A percentile compares a stretch with the other conserved stretches of the same genome.
These are phyloP conservation scores for Pseudoturritis turrita DNA, from an alignment of 345 rosid species.

Conservation along the genomic window DNA sequence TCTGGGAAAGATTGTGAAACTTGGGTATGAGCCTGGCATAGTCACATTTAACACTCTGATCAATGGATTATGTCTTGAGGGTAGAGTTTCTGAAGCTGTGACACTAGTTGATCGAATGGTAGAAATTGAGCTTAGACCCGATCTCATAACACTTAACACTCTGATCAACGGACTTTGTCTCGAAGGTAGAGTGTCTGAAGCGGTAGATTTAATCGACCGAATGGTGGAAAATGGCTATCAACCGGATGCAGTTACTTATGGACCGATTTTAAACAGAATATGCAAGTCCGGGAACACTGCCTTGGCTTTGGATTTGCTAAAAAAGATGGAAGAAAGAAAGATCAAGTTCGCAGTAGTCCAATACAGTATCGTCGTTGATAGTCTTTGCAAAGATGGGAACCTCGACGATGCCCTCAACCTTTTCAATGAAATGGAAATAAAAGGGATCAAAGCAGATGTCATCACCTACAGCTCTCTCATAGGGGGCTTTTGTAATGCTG, in stretches of 20 bases:
- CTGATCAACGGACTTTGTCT: background rate
- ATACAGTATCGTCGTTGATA: slow-evolving; percentile 21
- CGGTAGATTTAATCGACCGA: background rate
- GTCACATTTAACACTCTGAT: background rate
- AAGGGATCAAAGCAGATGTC: background rate
- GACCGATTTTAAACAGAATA: background rate
- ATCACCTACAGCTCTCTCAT: background rate
- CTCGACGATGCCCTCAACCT: background rate
- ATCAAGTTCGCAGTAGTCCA: background rate
- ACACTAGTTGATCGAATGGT: background rate
- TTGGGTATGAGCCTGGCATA: background rate
- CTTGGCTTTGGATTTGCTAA: background rate
- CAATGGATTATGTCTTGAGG: background rate
- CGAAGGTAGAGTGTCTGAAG: background rate
- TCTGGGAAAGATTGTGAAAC: background rate
- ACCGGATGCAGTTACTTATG: background rate
- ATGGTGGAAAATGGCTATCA: background rate
- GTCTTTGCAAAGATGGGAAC: slow-evolving; percentile 2
- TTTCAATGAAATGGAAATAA: background rate
- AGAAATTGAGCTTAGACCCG: background rate
- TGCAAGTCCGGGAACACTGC: background rate
- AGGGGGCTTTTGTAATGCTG: background rate
- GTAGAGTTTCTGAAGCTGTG: background rate
- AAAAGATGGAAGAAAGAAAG: slow-evolving; percentile 1
- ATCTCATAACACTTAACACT: background rate